These are phyloP conservation scores for Geoglossum cookeanum DNA, from an alignment of 2,329 filamentous ascomycete species.

Conservation along the genomic window DNA sequence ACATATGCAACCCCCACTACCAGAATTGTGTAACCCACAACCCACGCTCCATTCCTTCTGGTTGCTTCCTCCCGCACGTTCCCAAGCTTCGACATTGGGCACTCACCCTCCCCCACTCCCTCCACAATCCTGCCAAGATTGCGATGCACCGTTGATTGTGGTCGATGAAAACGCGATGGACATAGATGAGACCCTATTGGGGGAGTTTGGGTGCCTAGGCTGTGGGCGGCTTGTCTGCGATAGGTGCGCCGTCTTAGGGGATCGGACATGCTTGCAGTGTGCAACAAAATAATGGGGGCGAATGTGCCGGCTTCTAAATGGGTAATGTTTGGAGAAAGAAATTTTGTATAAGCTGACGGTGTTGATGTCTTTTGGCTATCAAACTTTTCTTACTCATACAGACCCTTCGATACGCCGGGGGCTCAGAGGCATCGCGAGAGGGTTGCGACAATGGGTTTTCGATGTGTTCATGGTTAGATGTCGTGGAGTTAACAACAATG, in stretches of 20 bases:
- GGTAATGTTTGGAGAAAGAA: not conserved
- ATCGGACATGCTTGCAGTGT: slow-evolving; percentile 1
- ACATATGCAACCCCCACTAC: not conserved
- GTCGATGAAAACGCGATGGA: not conserved
- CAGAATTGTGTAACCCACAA: not conserved
- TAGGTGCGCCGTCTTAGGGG: slow-evolving; percentile 1
- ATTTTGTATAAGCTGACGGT: not conserved
- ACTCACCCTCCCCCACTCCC: not conserved
- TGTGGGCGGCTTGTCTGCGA: slow-evolving; percentile 1
- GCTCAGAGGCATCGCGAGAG: not conserved
- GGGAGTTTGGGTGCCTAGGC: not conserved
- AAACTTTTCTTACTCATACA: no score
- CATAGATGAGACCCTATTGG: not conserved
- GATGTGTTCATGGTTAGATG: not conserved
- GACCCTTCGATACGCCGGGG: not conserved
- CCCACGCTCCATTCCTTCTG: slow-evolving; percentile 2
- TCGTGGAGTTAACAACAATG: not conserved
- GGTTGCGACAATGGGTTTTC: not conserved
- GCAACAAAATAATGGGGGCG: not conserved
- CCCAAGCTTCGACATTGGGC: not conserved
- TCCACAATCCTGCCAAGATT: slow-evolving; percentile 1
- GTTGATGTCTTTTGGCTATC: not conserved
- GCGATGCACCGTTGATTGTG: not conserved
- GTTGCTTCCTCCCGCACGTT: not conserved
- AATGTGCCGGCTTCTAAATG: not conserved